A percentile compares a stretch with the other conserved stretches of the same genome.
These are phyloP conservation scores for Talinum fruticosum DNA, from an alignment of 148 eudicot genomes.

Conservation along the genomic window DNA sequence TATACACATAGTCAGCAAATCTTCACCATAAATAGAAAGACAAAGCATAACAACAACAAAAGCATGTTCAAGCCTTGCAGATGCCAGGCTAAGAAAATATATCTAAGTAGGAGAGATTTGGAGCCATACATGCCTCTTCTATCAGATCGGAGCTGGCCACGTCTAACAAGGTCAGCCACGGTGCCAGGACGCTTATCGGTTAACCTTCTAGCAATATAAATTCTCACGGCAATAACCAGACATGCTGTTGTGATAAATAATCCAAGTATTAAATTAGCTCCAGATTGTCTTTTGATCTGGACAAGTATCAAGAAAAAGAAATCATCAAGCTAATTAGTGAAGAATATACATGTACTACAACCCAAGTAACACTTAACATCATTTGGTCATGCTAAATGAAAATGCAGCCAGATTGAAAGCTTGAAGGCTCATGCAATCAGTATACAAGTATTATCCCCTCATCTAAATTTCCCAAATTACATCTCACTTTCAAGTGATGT, in stretches of 20 bases:
- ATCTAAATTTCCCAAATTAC: neutral
- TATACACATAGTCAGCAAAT: neutral
- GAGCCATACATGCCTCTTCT: conserved; percentile 99
- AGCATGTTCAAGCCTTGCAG: neutral
- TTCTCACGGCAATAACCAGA: conserved; percentile 53
- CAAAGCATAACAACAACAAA: neutral
- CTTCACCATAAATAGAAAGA: neutral
- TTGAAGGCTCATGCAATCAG: neutral
- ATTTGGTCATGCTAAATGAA: neutral
- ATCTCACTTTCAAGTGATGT: neutral
- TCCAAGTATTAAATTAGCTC: conserved; percentile 50
- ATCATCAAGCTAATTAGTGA: conserved; percentile 11
- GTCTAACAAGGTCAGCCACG: conserved; percentile 98
- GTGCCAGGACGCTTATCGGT: conserved; percentile 62
- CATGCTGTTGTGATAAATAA: conserved; percentile 50
- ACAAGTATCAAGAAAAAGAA: conserved; percentile 18
- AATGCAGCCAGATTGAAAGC: neutral
- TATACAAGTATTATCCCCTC: neutral
- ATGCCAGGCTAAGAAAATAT: neutral
- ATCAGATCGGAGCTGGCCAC: conserved; percentile 98
- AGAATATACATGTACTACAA: neutral
- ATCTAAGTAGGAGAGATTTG: conserved; percentile 18
- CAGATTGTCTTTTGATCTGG: conserved; percentile 56
- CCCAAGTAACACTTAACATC: neutral
- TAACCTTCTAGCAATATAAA: conserved; percentile 42